These are phyloP conservation scores for Morella rubra DNA, from an alignment of 306 rosid genomes.

Conservation along the genomic window DNA sequence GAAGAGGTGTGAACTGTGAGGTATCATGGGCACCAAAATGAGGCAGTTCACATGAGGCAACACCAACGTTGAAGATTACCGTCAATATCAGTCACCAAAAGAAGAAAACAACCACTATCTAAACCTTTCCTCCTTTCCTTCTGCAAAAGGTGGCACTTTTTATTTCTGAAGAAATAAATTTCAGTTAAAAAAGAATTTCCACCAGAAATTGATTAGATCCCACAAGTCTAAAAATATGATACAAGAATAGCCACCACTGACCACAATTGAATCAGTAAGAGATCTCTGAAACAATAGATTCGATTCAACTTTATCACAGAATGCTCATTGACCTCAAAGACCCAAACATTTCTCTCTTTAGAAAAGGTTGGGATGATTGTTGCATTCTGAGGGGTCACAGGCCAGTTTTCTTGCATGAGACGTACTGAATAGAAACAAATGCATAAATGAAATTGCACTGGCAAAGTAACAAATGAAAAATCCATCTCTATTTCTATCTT, in stretches of 20 bases:
- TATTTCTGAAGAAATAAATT: not conserved
- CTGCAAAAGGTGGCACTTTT: not conserved
- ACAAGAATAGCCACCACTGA: not conserved
- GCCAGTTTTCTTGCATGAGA: no score
- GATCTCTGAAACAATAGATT: not conserved
- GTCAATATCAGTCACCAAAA: not conserved
- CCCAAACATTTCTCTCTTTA: not conserved
- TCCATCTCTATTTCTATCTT: no score
- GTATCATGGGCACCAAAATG: not conserved
- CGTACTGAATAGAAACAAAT: no score
- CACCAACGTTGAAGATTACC: not conserved
- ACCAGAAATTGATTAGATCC: not conserved
- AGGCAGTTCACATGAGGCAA: not conserved
- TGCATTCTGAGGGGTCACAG: no score
- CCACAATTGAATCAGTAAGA: not conserved
- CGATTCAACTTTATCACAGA: not conserved
- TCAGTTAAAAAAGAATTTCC: not conserved
- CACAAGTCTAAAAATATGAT: not conserved
- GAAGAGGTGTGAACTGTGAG: conserved; percentile 3
- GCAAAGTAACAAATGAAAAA: no score
- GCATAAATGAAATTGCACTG: no score
- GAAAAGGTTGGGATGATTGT: no score
- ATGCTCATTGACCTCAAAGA: not conserved
- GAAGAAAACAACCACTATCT: not conserved
- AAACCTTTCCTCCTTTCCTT: not conserved